These are phyloP conservation scores for Cladosporium velox DNA, from an alignment of 2,329 filamentous ascomycete genomes.

Conservation along the genomic window DNA sequence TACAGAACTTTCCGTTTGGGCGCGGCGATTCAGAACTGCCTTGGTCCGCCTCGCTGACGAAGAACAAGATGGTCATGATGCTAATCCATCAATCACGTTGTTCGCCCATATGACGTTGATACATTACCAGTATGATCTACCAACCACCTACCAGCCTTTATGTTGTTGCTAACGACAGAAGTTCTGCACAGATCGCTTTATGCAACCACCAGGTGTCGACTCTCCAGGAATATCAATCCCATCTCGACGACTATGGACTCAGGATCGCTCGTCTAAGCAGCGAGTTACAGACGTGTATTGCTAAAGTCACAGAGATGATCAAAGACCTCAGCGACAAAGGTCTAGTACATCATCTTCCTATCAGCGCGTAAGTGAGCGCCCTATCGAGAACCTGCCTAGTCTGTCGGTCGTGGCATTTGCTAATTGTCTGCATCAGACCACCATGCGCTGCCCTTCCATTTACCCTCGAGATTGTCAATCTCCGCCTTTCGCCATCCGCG, in stretches of 20 bases:
- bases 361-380: neutral
- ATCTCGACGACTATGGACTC: neutral
- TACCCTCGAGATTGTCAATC: neutral
- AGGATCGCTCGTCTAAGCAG: neutral
- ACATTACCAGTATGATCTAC: neutral
- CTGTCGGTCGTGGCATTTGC: neutral
- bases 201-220: constrained; percentile 8
- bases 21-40: neutral
- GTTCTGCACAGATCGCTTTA: neutral
- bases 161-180: neutral
- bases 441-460: constrained; percentile 1
- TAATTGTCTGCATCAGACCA: neutral
- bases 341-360: neutral
- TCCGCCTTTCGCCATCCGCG: neutral
- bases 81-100: neutral
- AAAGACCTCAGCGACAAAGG: constrained; percentile 1
- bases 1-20: constrained; percentile 4
- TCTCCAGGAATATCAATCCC: neutral
- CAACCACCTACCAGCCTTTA: neutral
- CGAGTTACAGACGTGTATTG: neutral
- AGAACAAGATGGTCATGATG: neutral
- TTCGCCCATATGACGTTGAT: constrained; percentile 2
- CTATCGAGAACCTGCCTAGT: neutral
- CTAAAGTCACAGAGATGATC: constrained; percentile 2
- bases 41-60: neutral